These are phyloP conservation scores for Chlorella variabilis DNA, from an alignment of 163 green algal genomes.

Conservation along the genomic window DNA sequence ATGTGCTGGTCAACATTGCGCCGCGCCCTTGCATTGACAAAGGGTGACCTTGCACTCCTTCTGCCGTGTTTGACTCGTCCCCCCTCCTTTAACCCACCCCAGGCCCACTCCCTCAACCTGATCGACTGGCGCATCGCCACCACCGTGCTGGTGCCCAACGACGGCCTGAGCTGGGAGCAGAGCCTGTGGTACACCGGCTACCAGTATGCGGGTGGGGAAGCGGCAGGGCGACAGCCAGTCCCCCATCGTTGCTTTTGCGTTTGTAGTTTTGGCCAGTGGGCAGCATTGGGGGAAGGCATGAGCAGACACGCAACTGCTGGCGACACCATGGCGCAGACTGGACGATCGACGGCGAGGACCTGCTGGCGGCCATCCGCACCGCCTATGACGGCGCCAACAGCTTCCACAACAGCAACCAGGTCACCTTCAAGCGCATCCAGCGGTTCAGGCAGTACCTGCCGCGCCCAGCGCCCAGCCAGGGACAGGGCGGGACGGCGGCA, in stretches of 20 bases:
- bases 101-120: constrained; percentile 32
- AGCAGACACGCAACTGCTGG: background rate
- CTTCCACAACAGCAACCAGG: constrained; percentile 38
- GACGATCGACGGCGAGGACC: constrained; percentile 27
- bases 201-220: constrained; percentile 16
- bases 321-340: too few species aligned
- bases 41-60: too few species aligned
- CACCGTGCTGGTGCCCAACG: constrained; percentile 40
- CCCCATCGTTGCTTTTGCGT: too few species aligned
- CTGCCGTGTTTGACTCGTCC: too few species aligned
- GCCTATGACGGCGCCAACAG: constrained; percentile 30
- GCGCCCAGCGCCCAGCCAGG: background rate
- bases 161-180: constrained; percentile 39
- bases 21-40: too few species aligned
- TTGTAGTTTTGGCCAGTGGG: too few species aligned
- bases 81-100: background rate
- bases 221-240: too few species aligned
- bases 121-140: constrained; percentile 37
- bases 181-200: constrained; percentile 38
- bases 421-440: constrained; percentile 30
- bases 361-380: constrained; percentile 32
- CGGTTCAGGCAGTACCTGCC: constrained; percentile 18
- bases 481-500: too few species aligned
- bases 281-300: too few species aligned
- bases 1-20: too few species aligned